Conservation (phyloP, 164 flowering plant species). For the Sextonia rubra region DNA sequence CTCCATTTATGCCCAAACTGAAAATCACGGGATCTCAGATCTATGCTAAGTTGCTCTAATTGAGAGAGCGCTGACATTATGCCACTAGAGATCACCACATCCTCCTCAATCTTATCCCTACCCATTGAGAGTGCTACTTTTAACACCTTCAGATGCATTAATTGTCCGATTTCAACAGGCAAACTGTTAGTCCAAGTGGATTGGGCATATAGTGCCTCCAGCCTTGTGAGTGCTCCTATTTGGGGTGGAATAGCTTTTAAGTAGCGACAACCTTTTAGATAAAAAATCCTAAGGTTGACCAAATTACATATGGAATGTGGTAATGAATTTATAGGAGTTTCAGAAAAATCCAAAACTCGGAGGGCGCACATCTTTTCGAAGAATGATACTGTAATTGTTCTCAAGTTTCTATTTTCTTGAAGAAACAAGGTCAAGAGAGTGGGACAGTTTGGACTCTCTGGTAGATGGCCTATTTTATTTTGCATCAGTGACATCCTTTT, state of each 20-base stretch:
- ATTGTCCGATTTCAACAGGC: conserved; percentile 3
- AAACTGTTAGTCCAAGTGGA: neutral
- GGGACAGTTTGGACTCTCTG: conserved; percentile 13
- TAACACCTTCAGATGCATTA: conserved; percentile 8
- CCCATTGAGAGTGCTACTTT: conserved; percentile 5
- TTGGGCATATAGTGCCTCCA: conserved; percentile 1
- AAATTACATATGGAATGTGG: conserved; percentile 20
- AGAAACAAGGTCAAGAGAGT: conserved; percentile 20
- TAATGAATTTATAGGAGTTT: conserved; percentile 14
- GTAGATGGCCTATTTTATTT: conserved; percentile 12
- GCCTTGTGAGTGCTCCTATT: neutral
- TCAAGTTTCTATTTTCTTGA: conserved; percentile 11
- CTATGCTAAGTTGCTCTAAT: no score
- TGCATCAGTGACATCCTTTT: conserved; percentile 20
- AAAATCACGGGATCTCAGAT: no score
- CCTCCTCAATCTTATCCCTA: no score
- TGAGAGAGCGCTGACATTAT: no score
- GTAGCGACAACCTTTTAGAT: conserved; percentile 15
- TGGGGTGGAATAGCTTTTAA: conserved; percentile 3
- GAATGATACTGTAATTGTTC: conserved; percentile 14
- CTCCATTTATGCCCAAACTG: no score
- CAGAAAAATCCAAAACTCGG: conserved; percentile 19
- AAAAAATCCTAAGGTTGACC: conserved; percentile 18
- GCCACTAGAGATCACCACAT: no score
- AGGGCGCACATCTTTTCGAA: conserved; percentile 18